Evolutionary conservation across 2,329 filamentous ascomycete genomes (phyloP).

Genomic region (Aspergillus sp.): DNA sequence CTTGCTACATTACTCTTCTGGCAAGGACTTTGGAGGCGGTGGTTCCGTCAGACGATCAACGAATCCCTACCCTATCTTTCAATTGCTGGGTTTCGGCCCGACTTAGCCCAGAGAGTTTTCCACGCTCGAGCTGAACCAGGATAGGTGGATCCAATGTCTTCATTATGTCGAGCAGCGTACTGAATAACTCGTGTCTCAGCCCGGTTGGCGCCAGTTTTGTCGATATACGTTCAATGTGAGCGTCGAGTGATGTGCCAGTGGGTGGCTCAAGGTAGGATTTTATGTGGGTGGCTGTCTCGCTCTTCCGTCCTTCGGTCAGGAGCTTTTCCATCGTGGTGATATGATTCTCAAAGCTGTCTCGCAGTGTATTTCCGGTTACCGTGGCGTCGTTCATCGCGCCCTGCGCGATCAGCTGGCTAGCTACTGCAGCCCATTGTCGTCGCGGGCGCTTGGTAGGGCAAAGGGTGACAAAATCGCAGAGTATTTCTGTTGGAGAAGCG

Average conservation of each 20-base stretch:
- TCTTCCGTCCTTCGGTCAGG: too few species aligned
- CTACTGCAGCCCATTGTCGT: conserved; percentile 46
- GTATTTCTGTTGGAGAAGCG: conserved; percentile 26
- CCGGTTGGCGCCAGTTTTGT: conserved; percentile 28
- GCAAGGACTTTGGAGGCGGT: too few species aligned
- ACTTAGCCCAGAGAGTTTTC: conserved; percentile 41
- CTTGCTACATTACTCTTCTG: too few species aligned
- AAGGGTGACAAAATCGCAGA: conserved; percentile 31
- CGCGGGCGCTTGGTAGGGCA: conserved; percentile 22
- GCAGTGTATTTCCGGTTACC: conserved; percentile 19
- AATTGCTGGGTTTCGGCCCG: conserved; percentile 37
- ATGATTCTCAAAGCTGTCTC: too few species aligned
- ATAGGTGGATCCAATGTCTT: conserved; percentile 46
- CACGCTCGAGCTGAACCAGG: conserved; percentile 52
- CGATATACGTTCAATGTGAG: conserved; percentile 27
- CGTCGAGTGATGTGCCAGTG: conserved; percentile 11
- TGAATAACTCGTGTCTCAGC: conserved; percentile 42
- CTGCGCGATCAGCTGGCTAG: conserved; percentile 51
- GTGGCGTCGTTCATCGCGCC: conserved; percentile 49
- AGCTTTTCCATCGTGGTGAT: too few species aligned
- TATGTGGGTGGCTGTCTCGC: too few species aligned
- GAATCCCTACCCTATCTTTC: conserved; percentile 26
- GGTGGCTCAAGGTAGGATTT: background rate
- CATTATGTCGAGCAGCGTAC: conserved; percentile 46
- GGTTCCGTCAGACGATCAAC: too few species aligned